Evolutionary conservation across 805 yeast species (phyloP), one percentile per base, ranked within the genome.

Genomic region (Candida tallmaniae): DNA sequence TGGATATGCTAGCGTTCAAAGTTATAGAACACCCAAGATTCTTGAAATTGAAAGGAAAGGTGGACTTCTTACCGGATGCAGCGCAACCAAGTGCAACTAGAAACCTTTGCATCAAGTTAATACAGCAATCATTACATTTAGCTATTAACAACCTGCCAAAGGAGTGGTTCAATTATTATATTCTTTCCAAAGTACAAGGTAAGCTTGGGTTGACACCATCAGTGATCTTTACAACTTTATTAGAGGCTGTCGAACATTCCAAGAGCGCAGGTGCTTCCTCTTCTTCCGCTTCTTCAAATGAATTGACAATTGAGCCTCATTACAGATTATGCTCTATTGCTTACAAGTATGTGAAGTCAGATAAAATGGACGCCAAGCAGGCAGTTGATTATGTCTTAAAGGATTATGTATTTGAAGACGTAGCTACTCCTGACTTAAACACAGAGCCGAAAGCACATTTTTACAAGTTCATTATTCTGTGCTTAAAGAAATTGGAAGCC

Each of bases 271-370:
- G 61, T 2, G 53, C 28, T 4, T 27, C 23, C 9, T 10, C 70
- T 2, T 21, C 23, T 10, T 11, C 23, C 9, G n/a, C 25, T 5
- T 45, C 56, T 4, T 63, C 65, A 31, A 58, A 64, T 4, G 93
- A 83, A 25, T 70, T 73, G 1, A 62, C 80, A 2, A 59, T 89
- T 28, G 96, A 89, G 47, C 90, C 96, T 0, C 88, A 83, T 50
- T 88, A 87, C 48, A 65, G 68, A 28, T 53, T 82, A 3, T 69
- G 83, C 27, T 69, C 85, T 0, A 40, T 73, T 22, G 48, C 74
- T 4, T 79, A 72, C 58, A 88, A 88, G 51, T 68, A 69, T 31
- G 75, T 70, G 7, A 62, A 60, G 23, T 14, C 23, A 0, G 70
- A 56, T 0, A 34, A 51, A 12, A 14, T 84, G 0, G 31, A 54